Evolutionary conservation across 768 basidiomycete genomes (phyloP), one percentile per base, ranked within the genome.

Genomic region (Tremella yokohamensis): DNA sequence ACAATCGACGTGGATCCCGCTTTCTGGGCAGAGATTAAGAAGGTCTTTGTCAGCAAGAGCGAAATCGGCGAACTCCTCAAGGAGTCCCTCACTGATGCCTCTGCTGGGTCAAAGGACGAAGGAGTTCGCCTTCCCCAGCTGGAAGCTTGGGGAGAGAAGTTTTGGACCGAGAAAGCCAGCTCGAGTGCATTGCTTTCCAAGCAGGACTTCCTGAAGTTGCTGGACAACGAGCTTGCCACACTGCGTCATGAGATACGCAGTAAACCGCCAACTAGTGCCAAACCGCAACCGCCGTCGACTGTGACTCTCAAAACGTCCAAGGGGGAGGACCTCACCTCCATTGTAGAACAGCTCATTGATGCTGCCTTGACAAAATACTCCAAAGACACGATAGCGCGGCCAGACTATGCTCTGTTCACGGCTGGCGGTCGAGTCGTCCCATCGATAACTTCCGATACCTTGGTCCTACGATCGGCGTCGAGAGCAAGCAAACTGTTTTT

Each of bases 361-460:
- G 79, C 82, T 13, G 87, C 89, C 0, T 83, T 94, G 3, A 79
- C 83, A 13, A 81, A 79, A 18, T 83, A 83, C 58, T 82, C 84
- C 20, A 90, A 89, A 74, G 94, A 97, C 71, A 80, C 78, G n/a
- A 75, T 96, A 39, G 89, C 85, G 1, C 85, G 84, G 40, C 80
- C 88, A 0, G 94, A 99, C 76, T 93, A 84, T 69, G 94, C 96
- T 0, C 79, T 90, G 3, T 85, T 86, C 73, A 87, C 89, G 13
- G 84, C 83, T 6, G 94, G 94, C 2, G 94, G 84, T 1, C 80
- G 83, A 0, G 80, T 90, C 61, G 85, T 96, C 45, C 90, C 91
- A 0, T 82, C 83, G 1, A 83, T 94, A 59, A 97, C 94, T 0
- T 87, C 87, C 40, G 80, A 82, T n/a, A 88, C 90, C 6, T 83